phyloP scores from a whole-genome alignment of 768 basidiomycete genomes.

The Gloeophyllum trabeum region DNA sequence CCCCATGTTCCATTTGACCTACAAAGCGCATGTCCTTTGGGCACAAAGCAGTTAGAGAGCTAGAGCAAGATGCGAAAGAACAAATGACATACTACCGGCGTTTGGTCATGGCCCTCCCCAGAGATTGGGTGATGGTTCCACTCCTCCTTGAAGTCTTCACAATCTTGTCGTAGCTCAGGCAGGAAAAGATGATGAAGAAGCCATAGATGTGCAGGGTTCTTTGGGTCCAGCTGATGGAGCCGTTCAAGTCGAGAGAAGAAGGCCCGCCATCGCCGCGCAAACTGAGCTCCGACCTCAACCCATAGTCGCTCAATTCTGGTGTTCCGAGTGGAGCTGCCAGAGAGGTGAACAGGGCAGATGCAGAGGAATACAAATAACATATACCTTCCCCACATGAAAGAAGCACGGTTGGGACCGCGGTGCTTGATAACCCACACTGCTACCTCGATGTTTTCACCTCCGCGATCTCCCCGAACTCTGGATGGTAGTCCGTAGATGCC shows the following conservation, averaged over 20 bases:
- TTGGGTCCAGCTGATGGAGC: slow-evolving; percentile 20
- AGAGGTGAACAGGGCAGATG: no score
- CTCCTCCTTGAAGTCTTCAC: slow-evolving; percentile 17
- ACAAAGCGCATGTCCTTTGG: slow-evolving; percentile 12
- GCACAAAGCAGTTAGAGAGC: neutral
- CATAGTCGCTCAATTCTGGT: slow-evolving; percentile 32
- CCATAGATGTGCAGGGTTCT: slow-evolving; percentile 27
- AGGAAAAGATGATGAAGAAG: slow-evolving; percentile 31
- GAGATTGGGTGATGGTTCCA: slow-evolving; percentile 31
- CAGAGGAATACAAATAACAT: slow-evolving; percentile 2
- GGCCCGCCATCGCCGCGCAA: slow-evolving; percentile 26
- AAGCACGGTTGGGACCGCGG: slow-evolving; percentile 11
- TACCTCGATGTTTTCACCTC: slow-evolving; percentile 19
- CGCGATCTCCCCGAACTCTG: slow-evolving; percentile 15
- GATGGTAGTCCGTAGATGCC: slow-evolving; percentile 11
- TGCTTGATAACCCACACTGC: slow-evolving; percentile 16
- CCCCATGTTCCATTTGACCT: slow-evolving; percentile 8
- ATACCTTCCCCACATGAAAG: slow-evolving; percentile 18
- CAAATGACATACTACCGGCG: no score
- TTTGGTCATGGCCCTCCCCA: no score
- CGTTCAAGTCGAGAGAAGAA: slow-evolving; percentile 27
- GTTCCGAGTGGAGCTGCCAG: slow-evolving; percentile 24
- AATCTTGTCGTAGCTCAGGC: slow-evolving; percentile 23
- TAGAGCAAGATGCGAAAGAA: no score
- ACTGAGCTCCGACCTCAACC: slow-evolving; percentile 29